Evolutionary conservation across 2,329 filamentous ascomycete species (phyloP), one percentile per base, ranked within the genome.

Genomic region (Fusarium nanum): DNA sequence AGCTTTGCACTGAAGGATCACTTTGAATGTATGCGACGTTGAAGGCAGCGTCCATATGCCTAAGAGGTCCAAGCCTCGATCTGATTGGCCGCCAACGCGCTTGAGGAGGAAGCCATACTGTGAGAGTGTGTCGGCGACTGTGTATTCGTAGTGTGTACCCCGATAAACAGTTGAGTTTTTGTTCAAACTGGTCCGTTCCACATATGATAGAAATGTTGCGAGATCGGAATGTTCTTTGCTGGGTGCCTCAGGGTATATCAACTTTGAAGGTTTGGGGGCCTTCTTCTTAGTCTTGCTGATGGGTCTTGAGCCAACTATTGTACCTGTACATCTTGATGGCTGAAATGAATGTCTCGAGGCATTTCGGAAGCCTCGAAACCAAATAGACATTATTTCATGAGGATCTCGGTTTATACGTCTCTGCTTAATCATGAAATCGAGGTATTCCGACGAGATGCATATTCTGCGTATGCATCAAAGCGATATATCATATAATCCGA

Each of bases 61-160:
- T 0, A 93, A 80, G 3, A 95, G 84, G 76, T 95, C 93, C 73
- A 93, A 92, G 40, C 93, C 92, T 62, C 83, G 85, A 78, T 95
- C 92, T 2, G 86, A 88, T 5, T 83, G 81, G 37, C 90, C 87
- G 28, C 92, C 93, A 3, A 91, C 85, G 32, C 92, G 87, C 48
- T 82, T 83, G 34, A 94, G 83, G 23, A 81, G 79, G 81, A 95
- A 92, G 56, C 90, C 89, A 55, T 92, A 86, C 3, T 81, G 79
- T 5, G 84, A 74, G 0, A 95, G 84, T 2, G 86, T 80, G 6
- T 79, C 76, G 8, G 86, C 85, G 5, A 89, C 87, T 0, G 83
- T 88, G 81, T 95, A 95, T 78, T 96, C 93, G 81, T 92, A 95
- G 77, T 87, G 87, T 0, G 92, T 95, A 70, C 93, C 93, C 44